These are phyloP conservation scores for Carex scoparia DNA, from an alignment of 176 grass and related monocot genomes.

Conservation along the genomic window DNA sequence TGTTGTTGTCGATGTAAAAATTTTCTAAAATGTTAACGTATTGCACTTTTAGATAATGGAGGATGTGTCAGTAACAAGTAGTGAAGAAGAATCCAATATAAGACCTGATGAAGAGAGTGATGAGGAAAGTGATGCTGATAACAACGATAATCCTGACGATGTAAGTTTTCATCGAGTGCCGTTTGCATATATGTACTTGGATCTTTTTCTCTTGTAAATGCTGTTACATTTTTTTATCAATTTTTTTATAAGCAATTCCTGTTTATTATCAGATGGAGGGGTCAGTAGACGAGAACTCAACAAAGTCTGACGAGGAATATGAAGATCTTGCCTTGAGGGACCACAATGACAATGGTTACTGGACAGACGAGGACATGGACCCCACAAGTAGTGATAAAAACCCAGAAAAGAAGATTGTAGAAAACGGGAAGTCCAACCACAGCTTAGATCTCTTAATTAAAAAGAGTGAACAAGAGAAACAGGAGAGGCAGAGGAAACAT, in stretches of 20 bases:
- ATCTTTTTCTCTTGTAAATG: not conserved
- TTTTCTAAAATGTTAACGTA: not conserved
- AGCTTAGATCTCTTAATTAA: conserved; percentile 43
- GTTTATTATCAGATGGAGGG: conserved; percentile 66
- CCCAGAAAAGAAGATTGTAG: conserved; percentile 20
- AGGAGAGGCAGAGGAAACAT: conserved; percentile 12
- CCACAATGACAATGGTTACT: conserved; percentile 48
- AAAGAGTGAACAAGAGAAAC: conserved; percentile 28
- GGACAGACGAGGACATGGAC: conserved; percentile 44
- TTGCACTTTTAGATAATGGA: conserved; percentile 48
- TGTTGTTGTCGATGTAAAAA: not conserved
- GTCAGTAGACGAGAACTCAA: conserved; percentile 73
- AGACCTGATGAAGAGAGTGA: conserved; percentile 55
- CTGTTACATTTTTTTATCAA: not conserved
- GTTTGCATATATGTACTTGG: not conserved
- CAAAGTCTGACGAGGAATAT: conserved; percentile 85
- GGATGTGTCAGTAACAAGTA: conserved; percentile 54
- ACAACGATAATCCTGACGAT: conserved; percentile 54
- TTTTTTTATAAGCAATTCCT: not conserved
- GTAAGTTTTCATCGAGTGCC: conserved; percentile 25
- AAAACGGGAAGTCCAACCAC: conserved; percentile 32
- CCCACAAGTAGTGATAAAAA: conserved; percentile 27
- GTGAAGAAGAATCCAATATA: conserved; percentile 58
- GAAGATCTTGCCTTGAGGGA: conserved; percentile 75
- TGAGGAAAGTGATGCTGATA: conserved; percentile 62